Conservation (phyloP, 2,329 filamentous ascomycete genomes). For the Thielaviopsis punctulata region DNA sequence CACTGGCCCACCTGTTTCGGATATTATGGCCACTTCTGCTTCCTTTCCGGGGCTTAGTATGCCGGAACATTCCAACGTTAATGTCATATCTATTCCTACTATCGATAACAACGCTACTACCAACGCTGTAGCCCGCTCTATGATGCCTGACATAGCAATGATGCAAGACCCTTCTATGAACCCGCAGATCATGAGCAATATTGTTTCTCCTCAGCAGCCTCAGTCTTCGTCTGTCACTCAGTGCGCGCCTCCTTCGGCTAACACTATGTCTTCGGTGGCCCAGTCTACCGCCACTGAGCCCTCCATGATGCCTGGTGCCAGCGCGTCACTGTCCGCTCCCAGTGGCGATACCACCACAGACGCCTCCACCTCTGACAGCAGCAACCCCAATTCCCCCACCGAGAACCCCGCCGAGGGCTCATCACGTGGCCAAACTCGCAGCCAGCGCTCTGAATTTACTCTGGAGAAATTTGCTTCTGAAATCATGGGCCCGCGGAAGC, state of each 20-base stretch:
- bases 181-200: conserved; percentile 5
- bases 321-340: neutral
- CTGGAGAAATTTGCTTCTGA: conserved; percentile 9
- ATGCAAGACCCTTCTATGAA: conserved; percentile 4
- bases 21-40: conserved; percentile 1
- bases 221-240: conserved; percentile 1
- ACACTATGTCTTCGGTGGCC: neutral
- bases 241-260: neutral
- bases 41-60: conserved; percentile 1
- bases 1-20: neutral
- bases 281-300: neutral
- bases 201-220: conserved; percentile 8
- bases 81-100: conserved; percentile 2
- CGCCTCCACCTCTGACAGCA: conserved; percentile 7
- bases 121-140: conserved; percentile 1
- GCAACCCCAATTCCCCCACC: conserved; percentile 1
- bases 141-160: conserved; percentile 9
- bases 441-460: conserved; percentile 7
- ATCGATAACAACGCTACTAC: conserved; percentile 1
- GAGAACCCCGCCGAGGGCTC: neutral
- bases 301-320: neutral
- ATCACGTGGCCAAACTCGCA: neutral
- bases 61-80: conserved; percentile 3
- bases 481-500: conserved; percentile 10
- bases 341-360: conserved; percentile 6